Evolutionary conservation across 2,329 filamentous ascomycete species (phyloP), one percentile per base, ranked within the genome.

Genomic region (Mycocentrospora acerina): DNA sequence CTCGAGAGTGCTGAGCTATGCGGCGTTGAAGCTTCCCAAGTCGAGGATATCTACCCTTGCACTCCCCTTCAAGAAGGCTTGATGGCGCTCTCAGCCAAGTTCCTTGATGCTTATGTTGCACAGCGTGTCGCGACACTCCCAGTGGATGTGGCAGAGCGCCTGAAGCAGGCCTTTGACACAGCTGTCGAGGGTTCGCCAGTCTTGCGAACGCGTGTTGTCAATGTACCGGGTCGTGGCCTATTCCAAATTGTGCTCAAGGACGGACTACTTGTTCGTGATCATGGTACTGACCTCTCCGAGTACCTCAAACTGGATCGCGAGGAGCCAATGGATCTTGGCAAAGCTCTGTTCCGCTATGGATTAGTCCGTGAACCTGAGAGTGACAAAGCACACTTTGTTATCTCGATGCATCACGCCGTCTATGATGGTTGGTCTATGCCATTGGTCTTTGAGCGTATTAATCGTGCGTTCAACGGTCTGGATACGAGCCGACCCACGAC

Each of bases 371-470:
- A 59, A 17, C 26, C 35, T 4, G 48, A 32, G 15, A 51, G 30
- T 16, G 53, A 53, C 14, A 57, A 57, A 16, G 49, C 49, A 2
- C 68, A 73, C 46, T 71, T 79, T 13, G 65, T 76, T 3, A 74
- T 73, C 62, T 73, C 72, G 1, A 68, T 75, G 34, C 75, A 78
- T 40, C 75, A 78, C 36, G 73, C 73, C 4, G 59, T 78, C 2
- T 78, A 78, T 43, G 76, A 79, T 55, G 76, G 75, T 8, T 69
- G 66, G 66, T 68, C 65, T 1, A 62, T 64, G 55, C 64, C 64
- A 17, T 51, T 68, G 3, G 54, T 67, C 3, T 51, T 68, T 14
- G 63, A 67, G 5, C 52, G 55, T 18, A 48, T 69, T 31, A 66
- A 65, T 24, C 48, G 50, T 19, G 59, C 60, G 10, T 67, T 60